Base-by-base conservation (phyloP, 169 alveolate genomes). In the Besnoitia besnoiti region DNA sequence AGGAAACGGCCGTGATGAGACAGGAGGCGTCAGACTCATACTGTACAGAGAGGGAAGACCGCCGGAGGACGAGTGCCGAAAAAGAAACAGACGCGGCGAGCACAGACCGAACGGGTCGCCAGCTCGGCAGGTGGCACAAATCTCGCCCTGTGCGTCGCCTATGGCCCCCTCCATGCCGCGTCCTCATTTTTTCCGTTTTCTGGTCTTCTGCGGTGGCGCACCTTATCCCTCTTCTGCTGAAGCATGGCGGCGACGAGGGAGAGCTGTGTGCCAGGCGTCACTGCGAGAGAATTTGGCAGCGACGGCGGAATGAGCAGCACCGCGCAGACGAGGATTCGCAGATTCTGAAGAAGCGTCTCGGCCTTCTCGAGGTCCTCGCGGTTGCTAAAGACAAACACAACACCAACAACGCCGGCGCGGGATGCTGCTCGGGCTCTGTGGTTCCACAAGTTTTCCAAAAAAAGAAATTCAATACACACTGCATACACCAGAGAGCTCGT, bases 281-380 rank as follows among this genome's bases (percentile, higher is more conserved):
- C 73, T 3, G 73, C 61, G 30, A 24, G 73, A 46, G 89, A 37
- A 39, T 37, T 35, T 14, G 80, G 44, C 21, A 67, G 47, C 3
- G 47, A 33, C 12, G 80, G 80, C 40, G 80, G 80, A 37, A 67
- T 67, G 46, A 67, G 80, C 44, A 67, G n/a, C 39, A 67, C 46
- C 30, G 80, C 80, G 80, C 80, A 67, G 12, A 35, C 80, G 44
- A 67, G 39, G 24, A 33, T 3, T 19, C 80, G 80, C 39, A 67
- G 39, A 35, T 35, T 67, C 44, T 67, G 39, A 24, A 67, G 40
- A 24, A 67, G 47, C 4, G 46, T 42, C 24, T 67, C 42, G 44
- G 80, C 80, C 21, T 67, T 67, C 46, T 67, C 80, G 24, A 67
- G 39, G 24, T 67, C 80, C n/a, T 67, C 80, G 80, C 80, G 80